A percentile compares a stretch with the other conserved stretches of the same genome.
Conservation (phyloP, 352 stramenopile species). For the Pythium sp. region DNA sequence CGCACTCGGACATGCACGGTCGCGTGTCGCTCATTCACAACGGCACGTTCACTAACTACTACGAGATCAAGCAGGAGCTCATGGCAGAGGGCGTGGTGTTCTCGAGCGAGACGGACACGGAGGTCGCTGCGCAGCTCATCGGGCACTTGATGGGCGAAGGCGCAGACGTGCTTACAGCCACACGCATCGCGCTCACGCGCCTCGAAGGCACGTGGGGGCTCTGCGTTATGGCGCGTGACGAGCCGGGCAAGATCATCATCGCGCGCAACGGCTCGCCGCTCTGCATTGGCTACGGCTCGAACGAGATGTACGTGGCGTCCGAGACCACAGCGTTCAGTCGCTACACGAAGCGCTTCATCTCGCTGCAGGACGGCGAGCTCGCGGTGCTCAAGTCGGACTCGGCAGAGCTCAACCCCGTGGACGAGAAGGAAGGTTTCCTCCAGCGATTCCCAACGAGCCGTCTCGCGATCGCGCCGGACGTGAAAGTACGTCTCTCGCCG, state of each 20-base stretch:
- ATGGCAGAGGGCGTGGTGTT: conserved; percentile 91
- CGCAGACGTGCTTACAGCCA: conserved; percentile 85
- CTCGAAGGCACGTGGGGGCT: conserved; percentile 97
- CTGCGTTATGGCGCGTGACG: conserved; percentile 90
- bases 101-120: conserved; percentile 96
- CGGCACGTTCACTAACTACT: conserved; percentile 98
- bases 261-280: conserved; percentile 96
- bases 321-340: conserved; percentile 93
- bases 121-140: conserved; percentile 98
- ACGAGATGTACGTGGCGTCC: conserved; percentile 96
- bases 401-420: conserved; percentile 88
- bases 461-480: conserved; percentile 90
- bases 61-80: conserved; percentile 88
- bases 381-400: conserved; percentile 93
- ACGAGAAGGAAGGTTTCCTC: conserved; percentile 76
- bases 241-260: conserved; percentile 96
- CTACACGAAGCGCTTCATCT: conserved; percentile 98
- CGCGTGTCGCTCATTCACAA: conserved; percentile 98
- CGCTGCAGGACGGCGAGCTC: conserved; percentile 95
- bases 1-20: conserved; percentile 93
- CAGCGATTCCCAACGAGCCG: conserved; percentile 86
- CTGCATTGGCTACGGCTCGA: conserved; percentile 88
- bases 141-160: conserved; percentile 87
- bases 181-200: conserved; percentile 82
- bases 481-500: conserved; percentile 93